Base-by-base conservation (phyloP, 768 basidiomycete species). In the Tylopilus rubrobrunneus region DNA sequence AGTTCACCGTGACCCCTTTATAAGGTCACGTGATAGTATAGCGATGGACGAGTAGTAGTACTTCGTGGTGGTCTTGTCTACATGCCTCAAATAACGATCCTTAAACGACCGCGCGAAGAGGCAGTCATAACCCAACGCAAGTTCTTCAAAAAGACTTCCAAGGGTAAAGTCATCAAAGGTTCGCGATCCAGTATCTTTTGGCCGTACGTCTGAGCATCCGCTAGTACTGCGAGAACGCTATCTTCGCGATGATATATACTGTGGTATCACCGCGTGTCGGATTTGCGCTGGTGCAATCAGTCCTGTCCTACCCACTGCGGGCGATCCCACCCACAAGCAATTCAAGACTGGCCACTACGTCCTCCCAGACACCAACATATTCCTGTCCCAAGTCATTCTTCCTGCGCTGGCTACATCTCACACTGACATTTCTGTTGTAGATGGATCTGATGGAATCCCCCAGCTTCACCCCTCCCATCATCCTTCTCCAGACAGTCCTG, bases 91-190 rank as follows among this genome's bases (percentile, higher is more conserved):
- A 92, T 93, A 34, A 84, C 82, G 4, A 85, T 92, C 37, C 74
- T 83, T 21, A 92, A 89, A 60, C 77, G 90, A 50, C 79, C 86
- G 15, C 76, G 77, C 41, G 76, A 82, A 5, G 91, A 92, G 65
- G 87, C 85, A 1, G 79, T 82, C 12, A 66, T 88, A 3, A 89
- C 90, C 0, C 92, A 92, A 62, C 85, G 89, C 56, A 96, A 92
- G 67, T 98, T 94, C 71, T 89, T 94, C 78, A 96, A 92, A 71
- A 98, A 98, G 73, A 98, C 97, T 0, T 88, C 90, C 0, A 76
- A 83, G 61, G 97, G 97, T 15, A 95, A 94, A 65, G 92, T 99
- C 19, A 83, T 95, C 64, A 97, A 95, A 76, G 88, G 95, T 92
- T 45, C 42, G 76, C 17, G 33, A 7, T 17, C 23, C 5, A 5